Base-by-base conservation (phyloP, 257 asterid genomes). In the Nicotiana attenuata region DNA sequence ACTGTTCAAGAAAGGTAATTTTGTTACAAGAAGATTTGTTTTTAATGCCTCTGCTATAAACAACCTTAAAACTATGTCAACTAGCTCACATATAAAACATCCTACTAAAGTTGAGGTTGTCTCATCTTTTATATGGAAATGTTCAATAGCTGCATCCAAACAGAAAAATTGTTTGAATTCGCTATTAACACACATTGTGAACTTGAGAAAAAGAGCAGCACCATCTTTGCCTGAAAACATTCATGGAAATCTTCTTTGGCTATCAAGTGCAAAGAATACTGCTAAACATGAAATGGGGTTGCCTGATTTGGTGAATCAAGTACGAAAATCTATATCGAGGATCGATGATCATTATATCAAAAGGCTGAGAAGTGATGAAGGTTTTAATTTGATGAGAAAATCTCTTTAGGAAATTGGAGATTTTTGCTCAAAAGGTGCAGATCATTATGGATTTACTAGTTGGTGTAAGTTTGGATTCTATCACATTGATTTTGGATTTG, bases 381-480 rank as follows among this genome's bases (percentile, higher is more conserved):
- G 94, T 65, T 33, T 71, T 1, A 38, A 35, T 22, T 55, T 31
- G 84, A 92, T 92, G 92, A 38, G 83, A 0, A 85, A 84, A 20
- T 60, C 86, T 63, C 35, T 92, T 11, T 84, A 90, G 52, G 94
- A 91, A 82, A 87, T 94, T 1, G 89, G 81, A 55, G 97, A 87
- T 3, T 71, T 87, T 41, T 94, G 90, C 5, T 53, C 85, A 16
- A 78, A 38, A 69, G 85, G 65, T 26, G 91, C 85, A 82, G 89
- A 89, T 69, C 88, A 87, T 31, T 77, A 87, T 53, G 94, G 92
- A 1, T 91, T 92, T 81, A 90, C 91, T 1, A 94, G 98, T 63
- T 93, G 97, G 98, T 90, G 96, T 26, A 92, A 89, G 76, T 83
- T 92, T 59, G 96, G 94, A 4, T 92, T 89, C 65, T 94, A 94